Evolutionary conservation across 495 filamentous ascomycete genomes (phyloP), one percentile per base, ranked within the genome.

Genomic region (Talaromyces borbonicus): DNA sequence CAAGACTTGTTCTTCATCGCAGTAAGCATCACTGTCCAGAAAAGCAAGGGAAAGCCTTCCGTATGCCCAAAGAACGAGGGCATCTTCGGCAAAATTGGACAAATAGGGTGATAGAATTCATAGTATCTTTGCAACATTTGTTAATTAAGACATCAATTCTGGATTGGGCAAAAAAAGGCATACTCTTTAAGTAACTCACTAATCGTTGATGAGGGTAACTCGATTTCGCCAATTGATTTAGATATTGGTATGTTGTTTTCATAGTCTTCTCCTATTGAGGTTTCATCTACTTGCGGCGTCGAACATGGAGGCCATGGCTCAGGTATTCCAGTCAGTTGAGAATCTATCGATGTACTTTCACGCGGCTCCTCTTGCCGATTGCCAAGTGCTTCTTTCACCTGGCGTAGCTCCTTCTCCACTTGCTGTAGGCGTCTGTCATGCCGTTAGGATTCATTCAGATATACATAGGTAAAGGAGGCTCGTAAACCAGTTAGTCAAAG

Each of bases 21-120:
- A 6, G 22, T 46, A 15, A 46, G 19, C n/a, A 46, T 31, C 11
- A 46, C 30, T 33, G 30, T 46, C 27, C 30, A 35, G 18, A 46
- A 35, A 25, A 46, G 43, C 4, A 46, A 22, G 2, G 29, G 43
- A 16, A 29, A 9, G n/a, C 22, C 27, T 11, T 36, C 19, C 12
- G 30, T 22, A 19, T 46, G 29, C 9, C n/a, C 43, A 7, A 46
- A 12, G 30, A 46, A 35, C 23, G 43, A 24, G 9, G 27, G 16
- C 7, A 16, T 3, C 12, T 16, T 29, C 9, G 43, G 43, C 19
- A 46, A 27, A 2, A 46, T 33, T 6, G 43, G 43, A 3, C 43
- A 46, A 2, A 23, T 2, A 8, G 15, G 31, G 25, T 46, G 43
- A 14, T 46, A 46, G 2, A 7, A 33, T 27, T 8, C 9, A 25